Base-by-base conservation (phyloP, 805 yeast genomes). In the Yueomyces sp. region DNA sequence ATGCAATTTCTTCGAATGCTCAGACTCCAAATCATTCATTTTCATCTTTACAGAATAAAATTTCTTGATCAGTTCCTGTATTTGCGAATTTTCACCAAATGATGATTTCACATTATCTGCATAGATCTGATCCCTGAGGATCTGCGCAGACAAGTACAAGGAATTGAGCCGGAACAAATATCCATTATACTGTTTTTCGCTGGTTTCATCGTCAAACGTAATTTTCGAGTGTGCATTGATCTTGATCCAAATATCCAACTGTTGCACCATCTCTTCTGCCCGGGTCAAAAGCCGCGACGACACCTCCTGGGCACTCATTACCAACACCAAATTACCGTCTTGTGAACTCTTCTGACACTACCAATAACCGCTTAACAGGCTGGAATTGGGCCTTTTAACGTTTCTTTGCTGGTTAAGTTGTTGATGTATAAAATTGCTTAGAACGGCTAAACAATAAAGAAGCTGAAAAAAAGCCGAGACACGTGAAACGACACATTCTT, bases 201-300 rank as follows among this genome's bases (percentile, higher is more conserved):
- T n/a, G 43, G 34, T 28, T 28, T n/a, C 38, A n/a, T 19, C 2
- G 19, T 19, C 7, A 19, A 12, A 36, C n/a, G 26, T 28, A 44
- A 29, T 38, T 40, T 39, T 44, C 45, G 29, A 42, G 19, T 19
- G 36, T 37, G 53, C 53, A 42, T 59, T 56, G 31, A 52, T 47
- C 38, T 55, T 49, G 2, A 59, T 50, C 55, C 62, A 57, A 26
- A 49, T 40, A 40, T 58, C 64, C 34, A 59, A 44, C 40, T 54
- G 63, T 37, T 49, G 39, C 4, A 59, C 49, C 33, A 62, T 60
- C 31, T 59, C 62, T 41, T 57, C 57, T 1, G 63, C 56, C 33
- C 59, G 51, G 6, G 42, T 45, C 34, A 60, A 42, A 37, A 59
- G 45, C 12, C 49, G 50, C 45, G 54, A 55, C 7, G 62, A 51